phyloP scores from a whole-genome alignment of 176 grass and related monocot species.

The Rhynchospora tenuis region DNA sequence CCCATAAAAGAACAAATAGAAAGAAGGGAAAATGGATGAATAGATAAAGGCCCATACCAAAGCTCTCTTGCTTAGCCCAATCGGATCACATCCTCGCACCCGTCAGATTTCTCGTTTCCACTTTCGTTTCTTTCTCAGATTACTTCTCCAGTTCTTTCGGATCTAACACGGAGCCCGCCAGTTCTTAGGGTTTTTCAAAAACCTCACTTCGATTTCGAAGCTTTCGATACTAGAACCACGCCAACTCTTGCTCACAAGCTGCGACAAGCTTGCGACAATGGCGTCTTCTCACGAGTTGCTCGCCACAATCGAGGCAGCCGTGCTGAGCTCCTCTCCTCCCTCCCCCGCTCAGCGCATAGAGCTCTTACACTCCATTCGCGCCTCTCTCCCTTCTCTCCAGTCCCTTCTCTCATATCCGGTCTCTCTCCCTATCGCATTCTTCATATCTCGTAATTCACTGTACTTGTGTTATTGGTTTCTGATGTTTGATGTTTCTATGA shows the following conservation, averaged over 20 bases:
- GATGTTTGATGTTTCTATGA: conserved; percentile 21
- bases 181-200: conserved; percentile 9
- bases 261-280: conserved; percentile 31
- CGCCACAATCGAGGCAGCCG: conserved; percentile 54
- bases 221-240: conserved; percentile 24
- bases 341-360: conserved; percentile 75
- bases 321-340: conserved; percentile 61
- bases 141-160: background rate
- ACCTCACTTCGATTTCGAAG: background rate
- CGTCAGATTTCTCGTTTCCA: too few species aligned
- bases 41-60: too few species aligned
- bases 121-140: too few species aligned
- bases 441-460: background rate
- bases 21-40: too few species aligned
- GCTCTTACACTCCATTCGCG: conserved; percentile 77
- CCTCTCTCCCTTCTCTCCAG: conserved; percentile 48
- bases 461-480: background rate
- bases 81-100: too few species aligned
- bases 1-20: too few species aligned
- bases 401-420: conserved; percentile 73
- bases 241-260: background rate
- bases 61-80: too few species aligned
- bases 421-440: background rate
- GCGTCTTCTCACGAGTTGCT: conserved; percentile 58
- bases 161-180: background rate